Conservation (phyloP, 2,329 filamentous ascomycete genomes). For the Botryotinia narcissicola region DNA sequence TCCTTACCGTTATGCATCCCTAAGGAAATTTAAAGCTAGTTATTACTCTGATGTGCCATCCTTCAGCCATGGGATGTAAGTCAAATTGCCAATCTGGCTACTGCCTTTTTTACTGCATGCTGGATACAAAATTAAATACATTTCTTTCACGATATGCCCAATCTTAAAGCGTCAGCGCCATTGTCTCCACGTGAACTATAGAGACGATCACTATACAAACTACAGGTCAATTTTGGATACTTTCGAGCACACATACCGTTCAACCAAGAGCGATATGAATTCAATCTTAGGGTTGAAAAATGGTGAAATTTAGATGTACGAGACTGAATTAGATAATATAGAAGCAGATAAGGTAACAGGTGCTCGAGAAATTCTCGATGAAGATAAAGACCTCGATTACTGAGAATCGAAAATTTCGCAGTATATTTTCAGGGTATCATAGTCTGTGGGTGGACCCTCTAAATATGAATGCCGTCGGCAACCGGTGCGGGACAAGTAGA, state of each 20-base stretch:
- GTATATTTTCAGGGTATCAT: neutral
- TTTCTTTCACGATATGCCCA: too few species aligned
- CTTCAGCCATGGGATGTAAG: neutral
- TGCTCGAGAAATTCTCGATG: neutral
- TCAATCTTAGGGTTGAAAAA: too few species aligned
- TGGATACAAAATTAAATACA: neutral
- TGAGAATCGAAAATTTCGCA: neutral
- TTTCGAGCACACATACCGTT: neutral
- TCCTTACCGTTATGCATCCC: neutral
- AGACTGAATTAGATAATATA: neutral
- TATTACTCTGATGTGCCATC: neutral
- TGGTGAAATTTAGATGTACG: neutral
- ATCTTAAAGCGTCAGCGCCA: too few species aligned
- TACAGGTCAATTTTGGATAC: neutral
- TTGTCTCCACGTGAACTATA: too few species aligned
- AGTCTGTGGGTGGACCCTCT: neutral
- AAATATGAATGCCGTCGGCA: neutral
- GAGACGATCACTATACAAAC: too few species aligned
- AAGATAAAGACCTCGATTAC: neutral
- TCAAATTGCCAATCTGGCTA: neutral
- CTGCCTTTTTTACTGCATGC: neutral
- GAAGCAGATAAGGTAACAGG: rapidly evolving
- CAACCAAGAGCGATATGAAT: too few species aligned
- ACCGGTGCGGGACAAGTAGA: neutral
- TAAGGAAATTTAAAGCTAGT: neutral